Percentiles rank a stretch among this genome's conserved stretches.
These are phyloP conservation scores for Colletotrichum orchidophilum DNA, from an alignment of 2,329 filamentous ascomycete genomes.

Conservation along the genomic window DNA sequence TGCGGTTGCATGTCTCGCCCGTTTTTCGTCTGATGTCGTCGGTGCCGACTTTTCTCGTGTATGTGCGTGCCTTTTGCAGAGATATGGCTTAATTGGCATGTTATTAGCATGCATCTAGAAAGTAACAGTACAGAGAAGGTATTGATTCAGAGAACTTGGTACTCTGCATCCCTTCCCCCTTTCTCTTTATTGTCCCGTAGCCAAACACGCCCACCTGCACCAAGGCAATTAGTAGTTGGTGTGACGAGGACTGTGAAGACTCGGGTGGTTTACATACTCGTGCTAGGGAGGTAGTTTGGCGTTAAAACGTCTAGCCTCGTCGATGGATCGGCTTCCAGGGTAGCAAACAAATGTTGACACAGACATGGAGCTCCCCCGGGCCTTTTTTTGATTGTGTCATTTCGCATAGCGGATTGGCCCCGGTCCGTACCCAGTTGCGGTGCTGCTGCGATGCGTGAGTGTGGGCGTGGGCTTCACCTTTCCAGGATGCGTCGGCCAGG, in stretches of 20 bases:
- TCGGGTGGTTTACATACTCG: not conserved
- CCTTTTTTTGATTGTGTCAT: slow-evolving; percentile 27
- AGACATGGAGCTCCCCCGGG: slow-evolving; percentile 6
- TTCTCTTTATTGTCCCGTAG: not conserved
- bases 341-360: not conserved
- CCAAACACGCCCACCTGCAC: not conserved
- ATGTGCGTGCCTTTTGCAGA: not conserved
- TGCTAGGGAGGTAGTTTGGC: not conserved
- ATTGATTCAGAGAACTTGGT: not conserved
- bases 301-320: not conserved
- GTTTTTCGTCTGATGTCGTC: slow-evolving; percentile 16
- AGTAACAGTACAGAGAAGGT: not conserved
- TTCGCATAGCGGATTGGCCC: slow-evolving; percentile 19
- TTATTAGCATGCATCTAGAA: not conserved
- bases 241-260: not conserved
- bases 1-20: slow-evolving; percentile 24
- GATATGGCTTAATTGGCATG: not conserved
- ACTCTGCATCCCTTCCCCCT: not conserved
- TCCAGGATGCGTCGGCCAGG: not conserved
- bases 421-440: not conserved
- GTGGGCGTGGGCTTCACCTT: slow-evolving; percentile 5
- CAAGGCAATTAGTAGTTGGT: not conserved
- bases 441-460: not conserved
- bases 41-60: not conserved
- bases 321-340: not conserved